Evolutionary conservation across 176 grass and related monocot genomes (phyloP).

Genomic region (Juncus inflexus): DNA sequence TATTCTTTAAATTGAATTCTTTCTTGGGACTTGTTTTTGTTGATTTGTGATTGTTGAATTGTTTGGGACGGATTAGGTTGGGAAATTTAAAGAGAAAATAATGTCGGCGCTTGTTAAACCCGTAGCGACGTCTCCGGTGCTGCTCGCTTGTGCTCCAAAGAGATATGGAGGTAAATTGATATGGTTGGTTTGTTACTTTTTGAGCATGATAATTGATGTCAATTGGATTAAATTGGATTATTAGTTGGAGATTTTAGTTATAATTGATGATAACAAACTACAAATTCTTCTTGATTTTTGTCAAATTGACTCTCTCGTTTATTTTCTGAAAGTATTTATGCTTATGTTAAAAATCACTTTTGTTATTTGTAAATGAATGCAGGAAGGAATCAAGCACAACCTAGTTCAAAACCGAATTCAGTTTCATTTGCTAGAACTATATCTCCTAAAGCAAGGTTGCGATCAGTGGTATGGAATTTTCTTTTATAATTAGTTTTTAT

Average conservation of each 20-base stretch:
- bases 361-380: background rate
- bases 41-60: too few species aligned
- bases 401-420: constrained; percentile 5
- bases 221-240: too few species aligned
- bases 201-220: background rate
- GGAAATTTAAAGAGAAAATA: background rate
- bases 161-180: background rate
- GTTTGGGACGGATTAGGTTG: background rate
- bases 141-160: background rate
- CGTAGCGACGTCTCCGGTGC: constrained; percentile 7
- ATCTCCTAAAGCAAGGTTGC: constrained; percentile 23
- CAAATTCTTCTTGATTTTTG: background rate
- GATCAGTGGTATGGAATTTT: background rate
- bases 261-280: too few species aligned
- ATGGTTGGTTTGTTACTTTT: background rate
- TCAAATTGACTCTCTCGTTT: background rate
- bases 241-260: too few species aligned
- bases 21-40: too few species aligned
- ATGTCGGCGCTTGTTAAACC: background rate
- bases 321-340: background rate
- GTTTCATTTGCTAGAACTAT: constrained; percentile 17
- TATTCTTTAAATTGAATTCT: too few species aligned
- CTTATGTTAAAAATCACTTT: too few species aligned
- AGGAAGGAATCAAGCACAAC: constrained; percentile 7
- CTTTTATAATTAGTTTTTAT: background rate